Evolutionary conservation across 2,329 filamentous ascomycete species (phyloP), one percentile per base, ranked within the genome.

Genomic region (Cladosporium sp.): DNA sequence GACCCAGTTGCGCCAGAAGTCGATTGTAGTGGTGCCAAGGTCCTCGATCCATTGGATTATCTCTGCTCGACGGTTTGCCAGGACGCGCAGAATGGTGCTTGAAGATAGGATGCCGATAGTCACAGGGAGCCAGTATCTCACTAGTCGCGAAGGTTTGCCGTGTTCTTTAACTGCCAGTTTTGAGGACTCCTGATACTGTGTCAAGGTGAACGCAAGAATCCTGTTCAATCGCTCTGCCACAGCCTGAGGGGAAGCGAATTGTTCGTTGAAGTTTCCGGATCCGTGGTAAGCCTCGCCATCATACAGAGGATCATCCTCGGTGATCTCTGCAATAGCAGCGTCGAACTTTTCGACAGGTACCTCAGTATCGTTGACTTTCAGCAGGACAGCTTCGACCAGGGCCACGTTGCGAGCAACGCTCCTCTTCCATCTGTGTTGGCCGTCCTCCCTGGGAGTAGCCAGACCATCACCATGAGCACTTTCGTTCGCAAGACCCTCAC

Each of bases 1-100:
- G 3, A 99, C 90, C 95, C 95, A 99, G 77, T 99, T 99, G 67
- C 89, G 84, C 91, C 93, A 97, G 76, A 99, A 99, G 77, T 96
- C 94, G 63, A 91, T 85, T 0, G 89, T 81, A 0, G 95, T 99
- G 1, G 82, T 81, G 8, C 92, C 94, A 29, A 97, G 80, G 69
- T 95, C 91, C 40, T 85, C 83, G 53, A 96, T 82, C 93, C 93
- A 97, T 56, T 87, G 84, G 29, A 91, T 70, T 23, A 99, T 89
- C 70, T 94, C 91, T 23, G 90, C 89, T 72, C 87, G 88, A 61
- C 89, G 86, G 74, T 89, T 91, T 67, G 91, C 83, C 33, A 96
- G 78, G 44, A 98, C 86, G 26, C 89, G 89, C 18, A 98, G 81
- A n/a, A 96, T 83, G 0, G 93, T 97, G 18, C 91, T 93, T 0